These are phyloP conservation scores for Debaryomycetaceae sp. DNA, from an alignment of 1,139 yeast genomes.

Conservation along the genomic window DNA sequence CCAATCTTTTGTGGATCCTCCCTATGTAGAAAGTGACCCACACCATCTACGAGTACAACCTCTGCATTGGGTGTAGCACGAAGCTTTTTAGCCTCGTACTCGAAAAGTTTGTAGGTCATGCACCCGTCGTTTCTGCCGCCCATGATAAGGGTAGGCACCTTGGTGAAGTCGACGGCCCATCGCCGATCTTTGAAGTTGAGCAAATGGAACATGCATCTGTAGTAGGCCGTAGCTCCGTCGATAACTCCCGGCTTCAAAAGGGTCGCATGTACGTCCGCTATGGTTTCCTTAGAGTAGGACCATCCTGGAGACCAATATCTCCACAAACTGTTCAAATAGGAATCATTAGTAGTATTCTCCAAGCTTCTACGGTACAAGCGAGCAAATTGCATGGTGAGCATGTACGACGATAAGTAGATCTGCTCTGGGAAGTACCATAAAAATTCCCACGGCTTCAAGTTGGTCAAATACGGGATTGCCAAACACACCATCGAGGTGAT, in stretches of 20 bases:
- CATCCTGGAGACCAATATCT: constrained; percentile 42
- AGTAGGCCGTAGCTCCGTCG: constrained; percentile 43
- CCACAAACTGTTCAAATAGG: constrained; percentile 36
- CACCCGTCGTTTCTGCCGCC: constrained; percentile 42
- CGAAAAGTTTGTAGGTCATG: constrained; percentile 29
- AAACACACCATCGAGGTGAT: constrained; percentile 34
- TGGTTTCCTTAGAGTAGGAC: constrained; percentile 24
- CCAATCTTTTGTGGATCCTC: constrained; percentile 35
- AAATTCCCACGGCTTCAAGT: constrained; percentile 24
- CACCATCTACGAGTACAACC: constrained; percentile 26
- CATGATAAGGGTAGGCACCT: constrained; percentile 38
- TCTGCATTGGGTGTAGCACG: constrained; percentile 18
- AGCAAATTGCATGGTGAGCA: constrained; percentile 39
- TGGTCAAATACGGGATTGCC: constrained; percentile 39
- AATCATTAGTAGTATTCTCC: constrained; percentile 13
- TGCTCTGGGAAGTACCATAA: constrained; percentile 33
- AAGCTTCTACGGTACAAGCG: constrained; percentile 22
- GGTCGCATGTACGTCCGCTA: constrained; percentile 26
- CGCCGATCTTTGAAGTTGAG: constrained; percentile 17
- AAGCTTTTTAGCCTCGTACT: constrained; percentile 23
- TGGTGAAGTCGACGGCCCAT: constrained; percentile 33
- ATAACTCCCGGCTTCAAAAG: constrained; percentile 25
- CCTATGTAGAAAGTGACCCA: constrained; percentile 44
- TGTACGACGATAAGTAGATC: constrained; percentile 33
- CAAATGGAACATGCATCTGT: constrained; percentile 30